These are phyloP conservation scores for Cystobasidium tubakii DNA, from an alignment of 768 basidiomycete species.

Conservation along the genomic window DNA sequence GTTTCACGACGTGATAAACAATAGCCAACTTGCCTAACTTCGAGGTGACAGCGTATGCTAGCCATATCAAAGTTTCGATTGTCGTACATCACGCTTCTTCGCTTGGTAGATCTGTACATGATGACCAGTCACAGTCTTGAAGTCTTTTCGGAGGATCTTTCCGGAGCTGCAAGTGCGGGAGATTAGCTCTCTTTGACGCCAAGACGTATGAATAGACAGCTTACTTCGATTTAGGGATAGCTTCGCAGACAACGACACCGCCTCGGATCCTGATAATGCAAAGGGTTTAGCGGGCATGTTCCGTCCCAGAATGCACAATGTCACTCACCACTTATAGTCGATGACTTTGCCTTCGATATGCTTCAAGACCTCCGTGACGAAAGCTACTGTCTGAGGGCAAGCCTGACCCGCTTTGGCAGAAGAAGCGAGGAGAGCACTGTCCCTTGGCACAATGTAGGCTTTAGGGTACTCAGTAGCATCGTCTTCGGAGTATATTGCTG, in stretches of 20 bases:
- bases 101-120: constrained; percentile 29
- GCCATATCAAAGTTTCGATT: constrained; percentile 24
- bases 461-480: constrained; percentile 46
- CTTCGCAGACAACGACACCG: constrained; percentile 42
- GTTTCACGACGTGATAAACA: too few relatives aligned
- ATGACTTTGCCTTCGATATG: constrained; percentile 42
- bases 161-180: constrained; percentile 32
- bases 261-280: constrained; percentile 42
- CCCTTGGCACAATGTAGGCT: constrained; percentile 46
- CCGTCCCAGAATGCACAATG: neutral
- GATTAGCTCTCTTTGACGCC: neutral
- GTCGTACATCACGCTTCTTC: constrained; percentile 23
- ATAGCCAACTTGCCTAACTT: too few relatives aligned
- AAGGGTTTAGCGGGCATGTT: too few relatives aligned
- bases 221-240: constrained; percentile 42
- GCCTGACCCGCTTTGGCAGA: constrained; percentile 20
- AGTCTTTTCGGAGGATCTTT: constrained; percentile 43
- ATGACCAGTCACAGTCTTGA: constrained; percentile 17
- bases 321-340: constrained; percentile 45
- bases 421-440: constrained; percentile 37
- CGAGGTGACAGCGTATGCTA: neutral
- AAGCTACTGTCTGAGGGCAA: constrained; percentile 29
- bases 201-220: neutral
- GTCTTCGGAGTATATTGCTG: constrained; percentile 43
- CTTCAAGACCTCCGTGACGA: constrained; percentile 40